phyloP scores from a whole-genome alignment of 768 basidiomycete genomes.

The Auriscalpium vulgare region DNA sequence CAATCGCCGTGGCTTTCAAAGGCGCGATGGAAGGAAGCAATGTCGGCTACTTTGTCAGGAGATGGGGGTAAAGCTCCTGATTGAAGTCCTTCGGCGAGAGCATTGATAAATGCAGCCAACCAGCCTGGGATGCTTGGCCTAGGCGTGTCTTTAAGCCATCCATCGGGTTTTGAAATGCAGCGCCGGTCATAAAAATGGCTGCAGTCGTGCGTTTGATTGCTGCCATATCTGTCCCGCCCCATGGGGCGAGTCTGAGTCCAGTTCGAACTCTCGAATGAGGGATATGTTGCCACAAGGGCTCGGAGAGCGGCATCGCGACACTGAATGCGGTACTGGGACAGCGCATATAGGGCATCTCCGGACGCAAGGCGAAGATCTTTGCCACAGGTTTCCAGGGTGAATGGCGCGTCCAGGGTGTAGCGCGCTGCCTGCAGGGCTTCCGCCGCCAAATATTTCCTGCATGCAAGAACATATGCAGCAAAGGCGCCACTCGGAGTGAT shows the following conservation, averaged over 20 bases:
- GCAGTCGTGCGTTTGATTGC: no score
- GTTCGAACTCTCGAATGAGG: neutral
- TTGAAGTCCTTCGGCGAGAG: neutral
- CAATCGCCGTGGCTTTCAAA: neutral
- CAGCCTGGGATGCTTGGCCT: neutral
- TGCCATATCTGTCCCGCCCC: neutral
- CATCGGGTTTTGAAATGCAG: neutral
- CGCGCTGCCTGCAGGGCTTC: neutral
- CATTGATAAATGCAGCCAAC: neutral
- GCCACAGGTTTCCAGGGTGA: neutral
- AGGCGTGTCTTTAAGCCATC: neutral
- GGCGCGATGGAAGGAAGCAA: neutral
- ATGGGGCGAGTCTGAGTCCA: neutral
- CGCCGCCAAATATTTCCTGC: neutral
- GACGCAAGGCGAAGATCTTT: neutral
- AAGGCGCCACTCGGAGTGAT: neutral
- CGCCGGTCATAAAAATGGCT: no score
- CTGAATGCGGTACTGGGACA: neutral
- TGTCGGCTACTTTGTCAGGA: neutral
- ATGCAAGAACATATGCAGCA: neutral
- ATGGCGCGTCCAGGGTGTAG: neutral
- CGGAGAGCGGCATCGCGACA: neutral
- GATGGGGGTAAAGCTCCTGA: neutral
- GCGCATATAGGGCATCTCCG: neutral
- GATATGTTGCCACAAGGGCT: no score